phyloP scores from a whole-genome alignment of 495 filamentous ascomycete species.

The Penicillium chermesinum region DNA sequence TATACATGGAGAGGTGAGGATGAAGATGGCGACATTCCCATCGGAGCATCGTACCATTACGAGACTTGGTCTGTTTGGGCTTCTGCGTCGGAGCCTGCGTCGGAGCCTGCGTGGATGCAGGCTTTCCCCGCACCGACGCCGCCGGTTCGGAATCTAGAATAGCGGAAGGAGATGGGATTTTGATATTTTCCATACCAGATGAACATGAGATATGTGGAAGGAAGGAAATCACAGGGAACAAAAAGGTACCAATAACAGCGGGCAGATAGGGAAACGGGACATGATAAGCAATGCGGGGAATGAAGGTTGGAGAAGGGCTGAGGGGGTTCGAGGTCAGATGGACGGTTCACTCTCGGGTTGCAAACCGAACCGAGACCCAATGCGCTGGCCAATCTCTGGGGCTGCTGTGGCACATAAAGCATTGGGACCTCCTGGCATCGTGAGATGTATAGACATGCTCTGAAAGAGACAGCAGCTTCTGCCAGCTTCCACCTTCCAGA shows the following conservation, averaged over 20 bases:
- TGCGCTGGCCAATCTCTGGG: not conserved
- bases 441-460: not conserved
- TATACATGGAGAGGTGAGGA: no score
- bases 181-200: constrained; percentile 55
- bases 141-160: constrained; percentile 45
- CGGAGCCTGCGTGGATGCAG: constrained; percentile 30
- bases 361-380: not conserved
- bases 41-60: constrained; percentile 60
- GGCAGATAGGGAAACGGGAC: not conserved
- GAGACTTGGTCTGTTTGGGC: constrained; percentile 77
- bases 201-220: not conserved
- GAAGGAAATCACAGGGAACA: not conserved
- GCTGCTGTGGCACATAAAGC: not conserved
- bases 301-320: not conserved
- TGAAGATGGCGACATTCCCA: constrained; percentile 4
- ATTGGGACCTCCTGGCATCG: not conserved
- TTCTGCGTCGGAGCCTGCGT: constrained; percentile 37
- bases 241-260: not conserved
- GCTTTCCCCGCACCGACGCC: constrained; percentile 24
- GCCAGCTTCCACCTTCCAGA: not conserved
- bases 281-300: not conserved
- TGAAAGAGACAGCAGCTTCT: no score
- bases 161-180: constrained; percentile 59
- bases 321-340: not conserved
- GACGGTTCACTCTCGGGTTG: not conserved